Conservation (phyloP, 2,329 filamentous ascomycete genomes). For the Neocucurbitaria cava region DNA sequence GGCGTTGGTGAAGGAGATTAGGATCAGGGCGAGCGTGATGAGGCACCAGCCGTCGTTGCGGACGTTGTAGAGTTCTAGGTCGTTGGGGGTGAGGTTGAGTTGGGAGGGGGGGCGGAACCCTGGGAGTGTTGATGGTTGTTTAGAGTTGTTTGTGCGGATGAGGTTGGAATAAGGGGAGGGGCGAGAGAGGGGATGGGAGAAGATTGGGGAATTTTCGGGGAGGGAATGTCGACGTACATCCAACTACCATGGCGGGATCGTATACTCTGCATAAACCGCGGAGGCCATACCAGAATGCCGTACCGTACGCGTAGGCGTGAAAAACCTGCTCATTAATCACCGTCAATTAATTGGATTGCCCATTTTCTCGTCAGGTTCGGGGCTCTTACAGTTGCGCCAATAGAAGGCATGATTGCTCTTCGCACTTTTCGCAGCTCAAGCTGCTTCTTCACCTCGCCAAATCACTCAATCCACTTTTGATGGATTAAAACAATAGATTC, state of each 20-base stretch:
- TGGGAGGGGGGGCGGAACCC: slow-evolving; percentile 36
- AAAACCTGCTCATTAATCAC: slow-evolving; percentile 22
- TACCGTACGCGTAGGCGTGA: slow-evolving; percentile 34
- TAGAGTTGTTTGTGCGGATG: background rate
- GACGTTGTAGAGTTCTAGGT: slow-evolving; percentile 35
- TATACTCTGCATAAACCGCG: slow-evolving; percentile 33
- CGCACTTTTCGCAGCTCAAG: too few species aligned
- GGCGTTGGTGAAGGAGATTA: slow-evolving; percentile 30
- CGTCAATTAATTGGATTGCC: background rate
- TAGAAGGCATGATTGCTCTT: slow-evolving; percentile 15
- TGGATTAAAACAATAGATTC: too few species aligned
- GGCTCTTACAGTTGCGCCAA: slow-evolving; percentile 19
- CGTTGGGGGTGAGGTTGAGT: slow-evolving; percentile 25
- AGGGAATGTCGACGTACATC: slow-evolving; percentile 15
- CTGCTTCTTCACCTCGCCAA: too few species aligned
- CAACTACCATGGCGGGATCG: slow-evolving; percentile 33
- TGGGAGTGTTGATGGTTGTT: slow-evolving; percentile 9
- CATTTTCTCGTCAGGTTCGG: background rate
- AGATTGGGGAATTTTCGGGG: too few species aligned
- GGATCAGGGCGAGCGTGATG: slow-evolving; percentile 31
- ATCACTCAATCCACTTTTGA: too few species aligned
- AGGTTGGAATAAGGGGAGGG: background rate
- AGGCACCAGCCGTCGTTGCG: slow-evolving; percentile 36
- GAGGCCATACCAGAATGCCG: slow-evolving; percentile 35
- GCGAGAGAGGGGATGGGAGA: background rate